Base-by-base conservation (phyloP, 2,329 filamentous ascomycete species). In the Xylariaceae sp. region DNA sequence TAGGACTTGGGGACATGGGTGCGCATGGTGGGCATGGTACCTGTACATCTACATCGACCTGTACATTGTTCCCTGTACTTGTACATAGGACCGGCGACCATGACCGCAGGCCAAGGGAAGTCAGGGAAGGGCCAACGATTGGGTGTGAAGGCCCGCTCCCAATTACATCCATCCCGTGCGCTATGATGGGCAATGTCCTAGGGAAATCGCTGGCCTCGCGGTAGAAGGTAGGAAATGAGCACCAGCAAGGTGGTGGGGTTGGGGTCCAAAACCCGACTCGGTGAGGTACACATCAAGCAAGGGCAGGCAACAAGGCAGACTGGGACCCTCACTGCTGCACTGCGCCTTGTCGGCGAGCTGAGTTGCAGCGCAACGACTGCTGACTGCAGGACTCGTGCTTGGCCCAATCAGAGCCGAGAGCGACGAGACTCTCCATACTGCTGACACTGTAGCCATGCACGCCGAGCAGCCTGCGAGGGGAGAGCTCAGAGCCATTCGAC, bases 301-400 rank as follows among this genome's bases (percentile, higher is more conserved):
- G 46, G 43, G 43, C 51, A 60, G 58, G 58, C 58, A 59, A 60
- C 57, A 61, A 61, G 58, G 58, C 58, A 60, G 56, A 60, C 52
- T 51, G 53, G 43, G 51, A 48, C 46, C 33, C 42, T 49, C 42
- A 24, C 11, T 24, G 21, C 21, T 7, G 8, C 52, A 59, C 51
- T 56, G 50, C 51, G 57, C 56, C 56, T 59, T 52, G 51, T 55
- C 32, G 47, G 47, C 49, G 48, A 58, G 56, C 57, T 60, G 56
- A 56, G 52, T 51, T 51, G 51, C 50, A 55, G 51, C 45, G 41
- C n/a, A n/a, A 47, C 40, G 48, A 38, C 31, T 56, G 55, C 56
- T 59, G 55, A 59, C 56, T 56, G 56, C 56, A 58, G 54, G 54
- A 57, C 50, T 58, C 56, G 56, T 45, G 56, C 49, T 49, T 50